A percentile compares a stretch with the other conserved stretches of the same genome.
These are phyloP conservation scores for Epichloe amarillans DNA, from an alignment of 2,329 filamentous ascomycete genomes.

Conservation along the genomic window DNA sequence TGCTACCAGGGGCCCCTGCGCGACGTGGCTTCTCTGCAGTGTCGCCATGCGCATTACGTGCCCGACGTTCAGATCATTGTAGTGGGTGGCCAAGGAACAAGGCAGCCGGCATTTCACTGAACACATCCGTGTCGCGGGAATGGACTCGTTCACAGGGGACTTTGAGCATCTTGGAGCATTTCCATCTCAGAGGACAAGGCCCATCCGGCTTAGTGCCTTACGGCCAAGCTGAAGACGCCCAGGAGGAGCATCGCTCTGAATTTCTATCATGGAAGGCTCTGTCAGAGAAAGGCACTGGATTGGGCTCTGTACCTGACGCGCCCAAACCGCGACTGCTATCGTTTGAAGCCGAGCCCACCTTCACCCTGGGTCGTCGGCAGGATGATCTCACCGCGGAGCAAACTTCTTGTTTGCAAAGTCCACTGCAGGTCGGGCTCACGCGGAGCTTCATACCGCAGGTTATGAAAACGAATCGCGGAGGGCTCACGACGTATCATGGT, in stretches of 20 bases:
- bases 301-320: constrained; percentile 31
- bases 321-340: constrained; percentile 56
- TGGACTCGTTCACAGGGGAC: not conserved
- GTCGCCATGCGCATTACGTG: not conserved
- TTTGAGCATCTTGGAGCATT: constrained; percentile 15
- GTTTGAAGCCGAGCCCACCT: constrained; percentile 71
- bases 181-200: constrained; percentile 15
- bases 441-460: constrained; percentile 41
- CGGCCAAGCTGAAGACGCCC: constrained; percentile 17
- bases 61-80: not conserved
- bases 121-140: not conserved
- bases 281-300: constrained; percentile 7
- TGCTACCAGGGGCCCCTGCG: not conserved
- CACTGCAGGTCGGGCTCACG: constrained; percentile 21
- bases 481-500: constrained; percentile 88
- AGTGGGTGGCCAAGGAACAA: not conserved
- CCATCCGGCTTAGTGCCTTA: constrained; percentile 16
- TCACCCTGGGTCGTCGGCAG: constrained; percentile 82
- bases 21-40: not conserved
- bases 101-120: not conserved
- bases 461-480: constrained; percentile 63
- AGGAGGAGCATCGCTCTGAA: constrained; percentile 20
- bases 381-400: constrained; percentile 32
- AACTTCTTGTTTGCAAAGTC: constrained; percentile 27
- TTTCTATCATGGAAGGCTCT: constrained; percentile 24